phyloP scores from a whole-genome alignment of 345 rosid species.

The Gossypium bickii region DNA sequence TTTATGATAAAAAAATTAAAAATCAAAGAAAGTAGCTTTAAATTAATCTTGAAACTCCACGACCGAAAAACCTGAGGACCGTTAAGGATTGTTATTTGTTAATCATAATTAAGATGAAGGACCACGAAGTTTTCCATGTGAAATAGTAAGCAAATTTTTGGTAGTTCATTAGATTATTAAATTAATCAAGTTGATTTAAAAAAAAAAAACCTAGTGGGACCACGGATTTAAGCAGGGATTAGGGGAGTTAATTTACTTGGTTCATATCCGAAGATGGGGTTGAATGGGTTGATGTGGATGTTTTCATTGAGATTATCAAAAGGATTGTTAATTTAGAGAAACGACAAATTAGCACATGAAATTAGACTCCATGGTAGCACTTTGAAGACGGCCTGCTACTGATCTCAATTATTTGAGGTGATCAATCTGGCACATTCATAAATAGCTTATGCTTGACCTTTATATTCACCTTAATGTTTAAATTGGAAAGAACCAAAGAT shows the following conservation, averaged over 20 bases:
- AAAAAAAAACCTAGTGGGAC: constrained; percentile 14
- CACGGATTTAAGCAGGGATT: constrained; percentile 33
- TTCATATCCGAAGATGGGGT: constrained; percentile 28
- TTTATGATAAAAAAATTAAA: neutral
- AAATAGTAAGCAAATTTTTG: neutral
- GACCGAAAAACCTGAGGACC: constrained; percentile 13
- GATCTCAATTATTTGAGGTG: constrained; percentile 25
- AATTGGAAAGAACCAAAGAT: neutral
- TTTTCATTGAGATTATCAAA: constrained; percentile 31
- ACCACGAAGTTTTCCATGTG: neutral
- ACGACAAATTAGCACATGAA: constrained; percentile 28
- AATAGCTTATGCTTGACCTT: no score
- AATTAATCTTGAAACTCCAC: constrained; percentile 6
- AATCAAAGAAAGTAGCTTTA: neutral
- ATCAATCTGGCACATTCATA: neutral
- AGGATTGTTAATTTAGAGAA: constrained; percentile 14
- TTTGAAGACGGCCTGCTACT: constrained; percentile 18
- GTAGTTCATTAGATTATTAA: neutral
- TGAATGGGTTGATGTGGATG: constrained; percentile 23
- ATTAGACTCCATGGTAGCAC: constrained; percentile 21
- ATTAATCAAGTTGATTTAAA: neutral
- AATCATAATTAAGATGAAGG: neutral
- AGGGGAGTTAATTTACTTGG: constrained; percentile 21
- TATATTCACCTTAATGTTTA: constrained; percentile 11
- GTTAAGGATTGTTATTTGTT: neutral